Conservation (phyloP, 768 basidiomycete genomes). For the Tricholoma saponaceum region DNA sequence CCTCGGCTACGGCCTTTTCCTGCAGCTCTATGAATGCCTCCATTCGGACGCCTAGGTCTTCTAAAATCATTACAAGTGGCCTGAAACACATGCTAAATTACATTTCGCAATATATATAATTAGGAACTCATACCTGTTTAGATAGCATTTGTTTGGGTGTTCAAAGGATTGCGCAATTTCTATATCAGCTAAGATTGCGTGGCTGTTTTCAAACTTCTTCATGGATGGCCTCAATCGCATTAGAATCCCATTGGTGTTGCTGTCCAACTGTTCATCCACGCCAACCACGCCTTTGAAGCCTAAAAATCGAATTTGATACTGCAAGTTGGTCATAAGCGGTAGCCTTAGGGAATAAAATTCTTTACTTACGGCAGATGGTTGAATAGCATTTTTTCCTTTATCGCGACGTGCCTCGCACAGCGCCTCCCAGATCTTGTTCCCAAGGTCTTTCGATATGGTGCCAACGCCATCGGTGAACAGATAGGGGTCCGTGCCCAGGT, state of each 20-base stretch:
- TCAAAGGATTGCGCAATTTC: conserved; percentile 70
- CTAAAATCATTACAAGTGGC: conserved; percentile 72
- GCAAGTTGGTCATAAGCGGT: conserved; percentile 2
- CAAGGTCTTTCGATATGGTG: conserved; percentile 63
- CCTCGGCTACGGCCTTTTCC: conserved; percentile 47
- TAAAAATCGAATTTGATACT: conserved; percentile 81
- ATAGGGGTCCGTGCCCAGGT: conserved; percentile 43
- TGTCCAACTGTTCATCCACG: conserved; percentile 54
- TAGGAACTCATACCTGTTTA: conserved; percentile 56
- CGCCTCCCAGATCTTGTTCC: conserved; percentile 53
- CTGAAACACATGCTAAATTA: conserved; percentile 28
- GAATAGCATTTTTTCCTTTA: conserved; percentile 27
- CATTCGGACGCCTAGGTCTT: conserved; percentile 62
- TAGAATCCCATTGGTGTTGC: conserved; percentile 41
- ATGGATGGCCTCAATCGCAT: conserved; percentile 74
- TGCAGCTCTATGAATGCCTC: conserved; percentile 63
- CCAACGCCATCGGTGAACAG: conserved; percentile 79
- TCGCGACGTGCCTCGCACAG: conserved; percentile 42
- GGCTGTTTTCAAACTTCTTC: conserved; percentile 64
- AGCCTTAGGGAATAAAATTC: background rate
- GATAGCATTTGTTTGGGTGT: conserved; percentile 55
- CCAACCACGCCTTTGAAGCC: conserved; percentile 82
- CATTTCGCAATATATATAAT: background rate
- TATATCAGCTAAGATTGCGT: conserved; percentile 50
- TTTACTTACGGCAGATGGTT: conserved; percentile 59